Evolutionary conservation across 2,329 filamentous ascomycete genomes (phyloP).

Genomic region (Hymenoscyphus linearis): DNA sequence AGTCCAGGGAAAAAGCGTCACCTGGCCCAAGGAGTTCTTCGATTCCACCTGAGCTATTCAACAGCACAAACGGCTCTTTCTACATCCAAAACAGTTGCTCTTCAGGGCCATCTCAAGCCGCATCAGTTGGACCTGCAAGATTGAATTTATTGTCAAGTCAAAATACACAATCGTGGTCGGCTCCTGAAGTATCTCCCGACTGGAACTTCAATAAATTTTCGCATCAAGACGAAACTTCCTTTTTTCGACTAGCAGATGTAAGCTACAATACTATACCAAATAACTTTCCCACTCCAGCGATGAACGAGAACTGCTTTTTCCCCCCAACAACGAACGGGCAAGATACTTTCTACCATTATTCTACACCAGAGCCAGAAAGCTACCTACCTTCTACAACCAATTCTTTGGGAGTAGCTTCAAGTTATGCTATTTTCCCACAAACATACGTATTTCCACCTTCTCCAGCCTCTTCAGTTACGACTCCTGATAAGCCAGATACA

Average conservation of each 20-base stretch:
- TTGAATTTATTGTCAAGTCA: neutral
- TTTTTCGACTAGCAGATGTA: neutral
- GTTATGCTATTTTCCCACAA: neutral
- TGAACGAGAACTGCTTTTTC: neutral
- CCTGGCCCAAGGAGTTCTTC: constrained; percentile 5
- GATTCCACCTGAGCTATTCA: constrained; percentile 4
- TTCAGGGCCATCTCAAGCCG: constrained; percentile 3
- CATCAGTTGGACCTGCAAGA: constrained; percentile 2
- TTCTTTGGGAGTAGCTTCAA: neutral
- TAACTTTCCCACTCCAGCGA: neutral
- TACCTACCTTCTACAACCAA: neutral
- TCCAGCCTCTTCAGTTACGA: constrained; percentile 3
- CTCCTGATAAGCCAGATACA: neutral
- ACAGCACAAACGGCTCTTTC: constrained; percentile 1
- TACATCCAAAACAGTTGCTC: constrained; percentile 1
- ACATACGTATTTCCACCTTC: constrained; percentile 5
- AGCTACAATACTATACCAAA: neutral
- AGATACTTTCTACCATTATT: constrained; percentile 3
- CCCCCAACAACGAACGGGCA: neutral
- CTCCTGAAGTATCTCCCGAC: neutral
- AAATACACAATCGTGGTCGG: neutral
- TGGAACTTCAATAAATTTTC: constrained; percentile 6
- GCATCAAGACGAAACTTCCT: neutral
- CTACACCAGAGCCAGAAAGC: constrained; percentile 6
- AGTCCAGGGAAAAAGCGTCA: constrained; percentile 9